Conservation (phyloP, 2,329 filamentous ascomycete species). For the Exophiala xenobiotica region DNA sequence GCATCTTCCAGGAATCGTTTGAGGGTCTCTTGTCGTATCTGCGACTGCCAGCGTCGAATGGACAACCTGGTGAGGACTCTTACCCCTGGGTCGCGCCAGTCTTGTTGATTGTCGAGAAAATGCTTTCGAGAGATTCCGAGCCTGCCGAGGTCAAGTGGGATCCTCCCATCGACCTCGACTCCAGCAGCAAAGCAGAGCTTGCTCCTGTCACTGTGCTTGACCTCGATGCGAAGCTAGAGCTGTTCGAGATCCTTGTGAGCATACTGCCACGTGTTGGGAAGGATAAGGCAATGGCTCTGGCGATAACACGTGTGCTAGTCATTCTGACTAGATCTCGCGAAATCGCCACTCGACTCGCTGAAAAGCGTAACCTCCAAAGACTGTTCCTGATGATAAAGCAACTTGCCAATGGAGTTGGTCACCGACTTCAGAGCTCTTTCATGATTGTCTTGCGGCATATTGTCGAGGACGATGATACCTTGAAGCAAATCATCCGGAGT, state of each 20-base stretch:
- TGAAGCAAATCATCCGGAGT: conserved; percentile 86
- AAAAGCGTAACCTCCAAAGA: conserved; percentile 84
- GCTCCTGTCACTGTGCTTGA: conserved; percentile 61
- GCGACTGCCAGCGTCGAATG: conserved; percentile 55
- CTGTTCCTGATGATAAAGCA: conserved; percentile 96
- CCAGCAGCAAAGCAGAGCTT: conserved; percentile 57
- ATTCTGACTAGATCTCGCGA: conserved; percentile 79
- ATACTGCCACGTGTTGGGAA: conserved; percentile 84
- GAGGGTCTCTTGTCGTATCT: conserved; percentile 75
- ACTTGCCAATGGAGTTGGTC: conserved; percentile 73
- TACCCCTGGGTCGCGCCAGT: conserved; percentile 92
- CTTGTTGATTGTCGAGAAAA: conserved; percentile 81
- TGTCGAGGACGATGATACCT: conserved; percentile 86
- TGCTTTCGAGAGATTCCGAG: conserved; percentile 85
- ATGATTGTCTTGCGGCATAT: conserved; percentile 89
- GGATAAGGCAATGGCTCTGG: conserved; percentile 79
- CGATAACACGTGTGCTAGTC: conserved; percentile 77
- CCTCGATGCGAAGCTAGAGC: conserved; percentile 62
- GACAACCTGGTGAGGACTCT: conserved; percentile 70
- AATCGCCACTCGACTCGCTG: conserved; percentile 72
- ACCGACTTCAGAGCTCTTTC: conserved; percentile 68
- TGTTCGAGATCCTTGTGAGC: conserved; percentile 77
- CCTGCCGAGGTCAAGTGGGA: conserved; percentile 72
- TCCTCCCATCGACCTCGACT: conserved; percentile 48
- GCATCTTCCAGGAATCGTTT: conserved; percentile 71